These are phyloP conservation scores for Penicillium paradoxum DNA, from an alignment of 495 filamentous ascomycete genomes.

Conservation along the genomic window DNA sequence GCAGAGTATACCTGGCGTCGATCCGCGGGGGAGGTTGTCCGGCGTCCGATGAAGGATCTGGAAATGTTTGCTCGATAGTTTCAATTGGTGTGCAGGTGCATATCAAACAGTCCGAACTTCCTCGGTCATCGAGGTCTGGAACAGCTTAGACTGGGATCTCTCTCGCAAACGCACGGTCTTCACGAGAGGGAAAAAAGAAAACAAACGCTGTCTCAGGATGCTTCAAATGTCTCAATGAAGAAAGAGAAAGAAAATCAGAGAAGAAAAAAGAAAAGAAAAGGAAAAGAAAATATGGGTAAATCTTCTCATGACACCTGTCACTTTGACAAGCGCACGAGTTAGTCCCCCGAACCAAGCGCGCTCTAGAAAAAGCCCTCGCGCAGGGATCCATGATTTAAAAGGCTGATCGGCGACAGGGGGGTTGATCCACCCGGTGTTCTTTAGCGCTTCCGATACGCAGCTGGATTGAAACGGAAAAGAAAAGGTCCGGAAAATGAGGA, in stretches of 20 bases:
- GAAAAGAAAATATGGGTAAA: background rate
- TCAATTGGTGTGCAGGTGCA: constrained; percentile 25
- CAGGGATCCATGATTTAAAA: constrained; percentile 16
- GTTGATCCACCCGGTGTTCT: constrained; percentile 5
- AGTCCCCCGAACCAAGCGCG: constrained; percentile 10
- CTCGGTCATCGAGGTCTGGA: constrained; percentile 9
- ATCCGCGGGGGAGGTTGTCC: constrained; percentile 16
- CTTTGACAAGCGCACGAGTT: constrained; percentile 11
- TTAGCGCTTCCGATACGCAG: constrained; percentile 21
- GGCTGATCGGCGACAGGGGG: constrained; percentile 23
- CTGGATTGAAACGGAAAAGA: constrained; percentile 28
- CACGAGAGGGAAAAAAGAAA: background rate
- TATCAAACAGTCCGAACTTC: constrained; percentile 20
- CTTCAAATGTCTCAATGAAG: constrained; percentile 4
- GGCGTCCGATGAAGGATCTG: constrained; percentile 14
- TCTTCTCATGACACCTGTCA: constrained; percentile 24
- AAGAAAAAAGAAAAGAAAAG: constrained; percentile 12
- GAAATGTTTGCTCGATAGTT: constrained; percentile 27
- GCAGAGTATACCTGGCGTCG: constrained; percentile 18
- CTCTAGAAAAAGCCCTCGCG: constrained; percentile 5
- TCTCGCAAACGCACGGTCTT: constrained; percentile 3
- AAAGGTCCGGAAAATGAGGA: constrained; percentile 12
- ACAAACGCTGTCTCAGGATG: constrained; percentile 11
- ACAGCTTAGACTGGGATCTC: background rate
- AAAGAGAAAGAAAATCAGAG: background rate